These are phyloP conservation scores for Diplocarpon rosae DNA, from an alignment of 2,329 filamentous ascomycete genomes.

Conservation along the genomic window DNA sequence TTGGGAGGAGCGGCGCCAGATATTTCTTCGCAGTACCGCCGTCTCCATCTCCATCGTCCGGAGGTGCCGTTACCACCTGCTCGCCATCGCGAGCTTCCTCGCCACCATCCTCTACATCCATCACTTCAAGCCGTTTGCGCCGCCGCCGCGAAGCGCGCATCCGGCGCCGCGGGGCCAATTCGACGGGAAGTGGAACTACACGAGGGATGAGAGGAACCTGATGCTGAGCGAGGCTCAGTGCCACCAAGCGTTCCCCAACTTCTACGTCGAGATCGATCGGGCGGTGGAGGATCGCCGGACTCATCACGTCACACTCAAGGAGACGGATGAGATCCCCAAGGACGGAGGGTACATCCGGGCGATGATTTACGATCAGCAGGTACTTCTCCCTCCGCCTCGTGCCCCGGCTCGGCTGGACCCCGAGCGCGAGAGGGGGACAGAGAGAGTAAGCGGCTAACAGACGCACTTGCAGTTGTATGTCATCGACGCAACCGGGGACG, in stretches of 20 bases:
- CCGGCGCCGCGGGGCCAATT: neutral
- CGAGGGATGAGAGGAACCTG: conserved; percentile 3
- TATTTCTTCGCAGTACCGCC: conserved; percentile 1
- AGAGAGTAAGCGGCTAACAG: neutral
- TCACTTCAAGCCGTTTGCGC: conserved; percentile 1
- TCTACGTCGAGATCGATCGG: conserved; percentile 9
- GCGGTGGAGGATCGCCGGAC: conserved; percentile 7
- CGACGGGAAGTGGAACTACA: conserved; percentile 4
- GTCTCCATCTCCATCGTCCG: neutral
- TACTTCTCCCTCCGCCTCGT: conserved; percentile 5
- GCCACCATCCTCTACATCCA: neutral
- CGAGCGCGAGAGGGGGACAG: no score
- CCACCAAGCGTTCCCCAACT: neutral
- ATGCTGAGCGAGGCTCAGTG: conserved; percentile 3
- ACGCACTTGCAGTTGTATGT: conserved; percentile 25
- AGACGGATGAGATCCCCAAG: conserved; percentile 10
- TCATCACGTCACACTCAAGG: conserved; percentile 5
- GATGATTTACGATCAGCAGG: conserved; percentile 16
- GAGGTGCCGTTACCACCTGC: neutral
- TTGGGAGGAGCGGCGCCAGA: conserved; percentile 2
- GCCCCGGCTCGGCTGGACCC: no score
- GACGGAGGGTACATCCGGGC: conserved; percentile 8
- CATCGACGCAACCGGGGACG: conserved; percentile 19
- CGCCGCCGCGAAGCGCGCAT: conserved; percentile 3
- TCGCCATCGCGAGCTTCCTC: neutral